Percentiles rank a stretch among this genome's conserved stretches.
These are phyloP conservation scores for Rhodotorula sp. DNA, from an alignment of 1,284 basidiomycete genomes.

Conservation along the genomic window DNA sequence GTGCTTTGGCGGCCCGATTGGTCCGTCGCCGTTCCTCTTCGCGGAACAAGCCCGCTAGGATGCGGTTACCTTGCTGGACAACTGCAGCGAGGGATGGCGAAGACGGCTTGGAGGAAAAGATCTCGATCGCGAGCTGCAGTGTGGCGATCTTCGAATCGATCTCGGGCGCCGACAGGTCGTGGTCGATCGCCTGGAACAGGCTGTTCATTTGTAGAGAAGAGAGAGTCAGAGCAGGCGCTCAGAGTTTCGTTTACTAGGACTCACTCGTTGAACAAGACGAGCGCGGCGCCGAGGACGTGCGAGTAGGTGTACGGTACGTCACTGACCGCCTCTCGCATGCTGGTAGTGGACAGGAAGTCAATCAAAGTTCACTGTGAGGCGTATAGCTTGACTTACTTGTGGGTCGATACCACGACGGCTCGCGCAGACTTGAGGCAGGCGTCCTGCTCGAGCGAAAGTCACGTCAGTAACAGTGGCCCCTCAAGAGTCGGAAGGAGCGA, in stretches of 20 bases:
- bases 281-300: conserved; percentile 37
- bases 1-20: conserved; percentile 23
- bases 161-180: conserved; percentile 35
- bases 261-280: conserved; percentile 41
- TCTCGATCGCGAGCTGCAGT: conserved; percentile 37
- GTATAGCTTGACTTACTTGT: conserved; percentile 17
- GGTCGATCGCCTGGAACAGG: conserved; percentile 41
- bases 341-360: not conserved
- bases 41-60: conserved; percentile 36
- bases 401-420: conserved; percentile 37
- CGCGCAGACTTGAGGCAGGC: conserved; percentile 39
- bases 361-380: not conserved
- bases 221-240: not conserved
- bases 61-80: conserved; percentile 32
- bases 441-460: conserved; percentile 10
- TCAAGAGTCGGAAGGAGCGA: no score
- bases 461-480: not conserved
- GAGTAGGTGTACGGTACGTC: conserved; percentile 39
- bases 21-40: conserved; percentile 35
- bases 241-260: not conserved
- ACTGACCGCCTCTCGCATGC: conserved; percentile 29
- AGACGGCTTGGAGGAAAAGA: conserved; percentile 32
- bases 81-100: conserved; percentile 22
- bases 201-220: not conserved
- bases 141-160: conserved; percentile 34